These are phyloP conservation scores for Stephania cephalantha DNA, from an alignment of 164 flowering plant genomes.

Conservation along the genomic window DNA sequence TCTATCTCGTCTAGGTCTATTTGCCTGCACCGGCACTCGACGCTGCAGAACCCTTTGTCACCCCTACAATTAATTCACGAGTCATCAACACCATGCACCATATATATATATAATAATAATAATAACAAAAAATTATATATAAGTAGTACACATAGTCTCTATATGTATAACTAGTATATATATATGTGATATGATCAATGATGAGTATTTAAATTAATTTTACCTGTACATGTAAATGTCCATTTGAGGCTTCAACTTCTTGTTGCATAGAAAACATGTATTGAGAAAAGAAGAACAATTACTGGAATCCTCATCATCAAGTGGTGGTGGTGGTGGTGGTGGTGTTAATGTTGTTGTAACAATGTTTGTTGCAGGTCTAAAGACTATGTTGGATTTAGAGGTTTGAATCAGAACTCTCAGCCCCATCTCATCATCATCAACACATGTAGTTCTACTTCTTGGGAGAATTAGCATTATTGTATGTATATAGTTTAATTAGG, in stretches of 20 bases:
- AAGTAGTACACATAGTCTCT: no score
- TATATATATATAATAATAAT: no score
- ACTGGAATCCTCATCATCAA: no score
- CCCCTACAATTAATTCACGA: constrained; percentile 29
- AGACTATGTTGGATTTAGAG: background rate
- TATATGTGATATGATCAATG: background rate
- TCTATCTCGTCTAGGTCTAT: constrained; percentile 38
- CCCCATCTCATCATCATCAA: constrained; percentile 17
- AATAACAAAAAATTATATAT: background rate
- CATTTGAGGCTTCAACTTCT: constrained; percentile 29
- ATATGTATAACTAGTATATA: background rate
- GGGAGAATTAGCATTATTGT: background rate
- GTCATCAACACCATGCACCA: background rate
- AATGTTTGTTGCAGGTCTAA: constrained; percentile 19
- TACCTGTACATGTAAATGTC: constrained; percentile 73
- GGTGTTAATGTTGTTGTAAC: background rate
- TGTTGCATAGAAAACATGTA: constrained; percentile 46
- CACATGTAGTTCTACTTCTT: background rate
- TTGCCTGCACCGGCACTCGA: constrained; percentile 39
- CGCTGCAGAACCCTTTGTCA: constrained; percentile 53
- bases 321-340: no score
- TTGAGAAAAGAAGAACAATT: constrained; percentile 28
- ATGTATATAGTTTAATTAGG: background rate
- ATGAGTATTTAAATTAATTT: no score
- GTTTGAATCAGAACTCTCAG: constrained; percentile 19